Conservation (phyloP, 225 moss, liverwort and hornwort species). For the Sphagnum tenellum region DNA sequence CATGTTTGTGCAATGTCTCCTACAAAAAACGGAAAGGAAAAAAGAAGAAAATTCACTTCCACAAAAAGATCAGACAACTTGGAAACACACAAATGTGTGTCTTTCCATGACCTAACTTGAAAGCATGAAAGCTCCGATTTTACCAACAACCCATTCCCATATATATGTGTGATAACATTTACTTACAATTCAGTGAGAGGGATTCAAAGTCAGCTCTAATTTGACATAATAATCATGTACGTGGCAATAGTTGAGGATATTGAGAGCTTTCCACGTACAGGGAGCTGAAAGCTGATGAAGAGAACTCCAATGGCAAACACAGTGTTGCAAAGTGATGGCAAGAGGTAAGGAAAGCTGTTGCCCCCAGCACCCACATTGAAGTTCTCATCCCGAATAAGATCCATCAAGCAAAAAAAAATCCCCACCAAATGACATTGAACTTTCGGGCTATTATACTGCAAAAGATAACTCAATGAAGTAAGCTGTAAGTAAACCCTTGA, state of each 20-base stretch:
- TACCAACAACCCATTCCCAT: neutral
- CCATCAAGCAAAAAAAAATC: neutral
- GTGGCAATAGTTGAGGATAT: neutral
- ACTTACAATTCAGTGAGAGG: neutral
- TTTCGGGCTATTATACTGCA: conserved; percentile 2
- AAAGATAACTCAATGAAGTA: neutral
- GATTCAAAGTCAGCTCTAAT: neutral
- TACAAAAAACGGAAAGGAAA: neutral
- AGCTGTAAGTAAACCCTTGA: neutral
- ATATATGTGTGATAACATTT: neutral
- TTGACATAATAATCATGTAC: neutral
- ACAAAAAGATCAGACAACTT: too few relatives aligned
- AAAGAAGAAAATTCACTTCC: too few relatives aligned
- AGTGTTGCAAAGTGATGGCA: conserved; percentile 22
- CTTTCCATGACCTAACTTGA: too few relatives aligned
- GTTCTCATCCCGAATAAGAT: neutral
- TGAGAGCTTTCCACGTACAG: conserved; percentile 8
- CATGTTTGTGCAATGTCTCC: conserved; percentile 33
- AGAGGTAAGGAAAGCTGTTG: conserved; percentile 19
- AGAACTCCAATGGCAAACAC: conserved; percentile 12
- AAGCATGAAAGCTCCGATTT: neutral
- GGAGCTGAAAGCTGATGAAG: conserved; percentile 16
- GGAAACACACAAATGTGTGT: too few relatives aligned
- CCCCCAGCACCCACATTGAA: neutral
- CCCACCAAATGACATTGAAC: neutral